These are phyloP conservation scores for Viola pubescens DNA, from an alignment of 441 rosid species.

Conservation along the genomic window DNA sequence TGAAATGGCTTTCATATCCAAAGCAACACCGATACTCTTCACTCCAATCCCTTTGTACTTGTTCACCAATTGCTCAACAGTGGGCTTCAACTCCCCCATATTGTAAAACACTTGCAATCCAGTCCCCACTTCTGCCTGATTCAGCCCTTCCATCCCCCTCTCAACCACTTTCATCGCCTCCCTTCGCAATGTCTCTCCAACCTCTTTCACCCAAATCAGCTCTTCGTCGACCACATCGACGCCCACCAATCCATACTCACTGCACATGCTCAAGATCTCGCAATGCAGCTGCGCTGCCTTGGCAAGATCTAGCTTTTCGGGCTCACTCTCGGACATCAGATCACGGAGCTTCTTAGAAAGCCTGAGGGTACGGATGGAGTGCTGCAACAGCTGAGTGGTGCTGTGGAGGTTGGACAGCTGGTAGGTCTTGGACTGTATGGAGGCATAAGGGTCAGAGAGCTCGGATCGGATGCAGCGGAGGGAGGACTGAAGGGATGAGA, in stretches of 20 bases:
- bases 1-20: conserved; percentile 92
- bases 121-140: conserved; percentile 95
- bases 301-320: conserved; percentile 70
- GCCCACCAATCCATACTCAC: conserved; percentile 65
- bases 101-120: conserved; percentile 95
- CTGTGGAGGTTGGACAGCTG: conserved; percentile 68
- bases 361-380: conserved; percentile 65
- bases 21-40: conserved; percentile 61
- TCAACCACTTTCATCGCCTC: conserved; percentile 80
- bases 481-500: conserved; percentile 79
- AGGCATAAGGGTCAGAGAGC: conserved; percentile 64
- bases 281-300: conserved; percentile 86
- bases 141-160: conserved; percentile 92
- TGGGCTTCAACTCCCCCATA: conserved; percentile 65
- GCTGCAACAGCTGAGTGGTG: conserved; percentile 64
- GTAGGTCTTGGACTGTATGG: conserved; percentile 54
- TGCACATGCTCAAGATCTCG: conserved; percentile 70
- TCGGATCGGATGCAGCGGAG: conserved; percentile 73
- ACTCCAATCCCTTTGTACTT: conserved; percentile 73
- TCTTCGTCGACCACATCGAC: conserved; percentile 73
- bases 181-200: conserved; percentile 52
- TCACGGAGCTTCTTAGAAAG: conserved; percentile 79
- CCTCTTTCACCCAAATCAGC: conserved; percentile 49
- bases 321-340: conserved; percentile 38
- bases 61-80: conserved; percentile 71